Conservation (phyloP, 768 basidiomycete genomes). For the Hygrocybe coccinea region DNA sequence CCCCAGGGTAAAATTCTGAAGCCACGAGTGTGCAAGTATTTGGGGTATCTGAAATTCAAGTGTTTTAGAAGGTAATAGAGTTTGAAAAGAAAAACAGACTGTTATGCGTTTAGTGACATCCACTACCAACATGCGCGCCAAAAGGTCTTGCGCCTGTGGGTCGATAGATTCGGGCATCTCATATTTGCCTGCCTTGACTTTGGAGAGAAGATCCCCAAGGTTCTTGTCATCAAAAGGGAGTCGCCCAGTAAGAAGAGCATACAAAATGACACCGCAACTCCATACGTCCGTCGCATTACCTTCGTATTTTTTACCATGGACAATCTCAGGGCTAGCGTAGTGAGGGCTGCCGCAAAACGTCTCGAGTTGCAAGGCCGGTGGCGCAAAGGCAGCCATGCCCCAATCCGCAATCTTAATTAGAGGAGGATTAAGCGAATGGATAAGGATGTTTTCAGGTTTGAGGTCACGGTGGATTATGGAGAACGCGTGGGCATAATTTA, state of each 20-base stretch:
- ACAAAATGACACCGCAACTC: conserved; percentile 94
- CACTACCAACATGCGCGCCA: conserved; percentile 83
- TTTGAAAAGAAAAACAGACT: conserved; percentile 40
- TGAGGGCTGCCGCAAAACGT: conserved; percentile 96
- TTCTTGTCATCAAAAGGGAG: conserved; percentile 95
- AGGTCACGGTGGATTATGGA: conserved; percentile 97
- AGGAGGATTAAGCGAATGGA: conserved; percentile 74
- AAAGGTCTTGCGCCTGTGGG: conserved; percentile 76
- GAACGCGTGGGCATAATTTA: conserved; percentile 96
- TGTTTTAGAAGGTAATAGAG: conserved; percentile 3
- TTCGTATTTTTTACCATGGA: conserved; percentile 82
- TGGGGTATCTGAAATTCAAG: conserved; percentile 64
- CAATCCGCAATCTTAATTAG: conserved; percentile 96
- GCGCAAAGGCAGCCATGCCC: conserved; percentile 97
- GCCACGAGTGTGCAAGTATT: conserved; percentile 84
- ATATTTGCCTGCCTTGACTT: conserved; percentile 84
- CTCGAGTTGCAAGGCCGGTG: conserved; percentile 77
- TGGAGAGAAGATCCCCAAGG: conserved; percentile 65
- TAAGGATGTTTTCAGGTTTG: conserved; percentile 95
- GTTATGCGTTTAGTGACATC: conserved; percentile 76
- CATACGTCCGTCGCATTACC: conserved; percentile 92
- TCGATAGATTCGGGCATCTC: conserved; percentile 79
- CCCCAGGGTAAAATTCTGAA: conserved; percentile 47
- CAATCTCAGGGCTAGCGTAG: conserved; percentile 95
- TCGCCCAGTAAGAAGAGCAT: conserved; percentile 80